Conservation (phyloP, 345 rosid genomes). For the Psidium friedrichsthalianum region DNA sequence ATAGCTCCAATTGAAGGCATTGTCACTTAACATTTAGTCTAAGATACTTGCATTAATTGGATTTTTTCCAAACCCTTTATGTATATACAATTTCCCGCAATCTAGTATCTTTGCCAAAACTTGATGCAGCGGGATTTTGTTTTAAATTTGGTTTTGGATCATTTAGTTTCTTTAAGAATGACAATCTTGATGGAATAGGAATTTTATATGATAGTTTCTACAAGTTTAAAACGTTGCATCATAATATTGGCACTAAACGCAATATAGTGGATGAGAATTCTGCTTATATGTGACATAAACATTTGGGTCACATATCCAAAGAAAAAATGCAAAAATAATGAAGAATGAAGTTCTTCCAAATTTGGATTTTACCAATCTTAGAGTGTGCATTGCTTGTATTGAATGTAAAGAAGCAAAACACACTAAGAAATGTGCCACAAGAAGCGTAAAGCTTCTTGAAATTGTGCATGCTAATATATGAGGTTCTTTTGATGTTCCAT, state of each 20-base stretch:
- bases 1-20: not conserved
- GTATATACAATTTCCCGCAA: too few species aligned
- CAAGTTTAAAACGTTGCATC: not conserved
- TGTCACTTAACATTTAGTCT: not conserved
- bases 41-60: not conserved
- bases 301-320: not conserved
- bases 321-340: constrained; percentile 1
- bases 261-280: not conserved
- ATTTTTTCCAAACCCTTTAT: not conserved
- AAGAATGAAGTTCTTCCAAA: not conserved
- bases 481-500: not conserved
- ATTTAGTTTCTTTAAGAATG: too few species aligned
- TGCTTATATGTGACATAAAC: not conserved
- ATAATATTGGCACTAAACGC: not conserved
- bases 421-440: not conserved
- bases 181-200: too few species aligned
- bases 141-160: too few species aligned
- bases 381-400: not conserved
- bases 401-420: not conserved
- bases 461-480: not conserved
- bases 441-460: constrained; percentile 1
- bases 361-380: not conserved
- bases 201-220: too few species aligned
- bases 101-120: too few species aligned
- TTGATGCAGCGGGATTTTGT: too few species aligned